Evolutionary conservation across 768 basidiomycete genomes (phyloP).

Genomic region (Tulasnella sp.): DNA sequence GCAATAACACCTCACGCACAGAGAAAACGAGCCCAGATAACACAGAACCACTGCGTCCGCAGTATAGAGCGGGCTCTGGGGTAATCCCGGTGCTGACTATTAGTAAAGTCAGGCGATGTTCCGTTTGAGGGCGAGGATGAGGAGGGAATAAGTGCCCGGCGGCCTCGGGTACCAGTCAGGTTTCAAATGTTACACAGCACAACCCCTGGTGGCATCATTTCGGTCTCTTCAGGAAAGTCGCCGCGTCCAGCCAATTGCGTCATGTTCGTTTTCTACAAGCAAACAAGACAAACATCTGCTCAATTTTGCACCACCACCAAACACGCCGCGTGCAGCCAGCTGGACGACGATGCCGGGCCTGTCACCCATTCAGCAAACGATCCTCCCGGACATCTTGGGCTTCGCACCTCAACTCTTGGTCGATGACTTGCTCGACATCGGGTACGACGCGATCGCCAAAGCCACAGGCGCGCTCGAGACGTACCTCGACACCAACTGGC

Average conservation of each 20-base stretch:
- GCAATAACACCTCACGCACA: not conserved
- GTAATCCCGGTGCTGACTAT: not conserved
- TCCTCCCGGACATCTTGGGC: constrained; percentile 61
- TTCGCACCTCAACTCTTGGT: constrained; percentile 81
- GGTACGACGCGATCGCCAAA: constrained; percentile 72
- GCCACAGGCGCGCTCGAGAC: constrained; percentile 64
- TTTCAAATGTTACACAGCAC: constrained; percentile 11
- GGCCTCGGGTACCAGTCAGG: constrained; percentile 4
- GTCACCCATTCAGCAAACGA: constrained; percentile 14
- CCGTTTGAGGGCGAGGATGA: not conserved
- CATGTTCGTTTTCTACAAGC: not conserved
- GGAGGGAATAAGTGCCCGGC: not conserved
- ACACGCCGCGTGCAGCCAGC: not conserved
- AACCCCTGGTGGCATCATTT: not conserved
- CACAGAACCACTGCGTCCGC: not conserved
- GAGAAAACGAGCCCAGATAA: not conserved
- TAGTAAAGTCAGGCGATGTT: not conserved
- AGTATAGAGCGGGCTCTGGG: not conserved
- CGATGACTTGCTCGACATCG: constrained; percentile 81
- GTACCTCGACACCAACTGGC: constrained; percentile 20
- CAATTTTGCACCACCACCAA: not conserved
- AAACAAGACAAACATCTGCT: not conserved
- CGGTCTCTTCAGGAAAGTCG: not conserved
- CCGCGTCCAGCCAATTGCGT: not conserved
- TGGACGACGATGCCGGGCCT: not conserved